Evolutionary conservation across 306 rosid genomes (phyloP), one percentile per base, ranked within the genome.

Genomic region (Prunus armeniaca): DNA sequence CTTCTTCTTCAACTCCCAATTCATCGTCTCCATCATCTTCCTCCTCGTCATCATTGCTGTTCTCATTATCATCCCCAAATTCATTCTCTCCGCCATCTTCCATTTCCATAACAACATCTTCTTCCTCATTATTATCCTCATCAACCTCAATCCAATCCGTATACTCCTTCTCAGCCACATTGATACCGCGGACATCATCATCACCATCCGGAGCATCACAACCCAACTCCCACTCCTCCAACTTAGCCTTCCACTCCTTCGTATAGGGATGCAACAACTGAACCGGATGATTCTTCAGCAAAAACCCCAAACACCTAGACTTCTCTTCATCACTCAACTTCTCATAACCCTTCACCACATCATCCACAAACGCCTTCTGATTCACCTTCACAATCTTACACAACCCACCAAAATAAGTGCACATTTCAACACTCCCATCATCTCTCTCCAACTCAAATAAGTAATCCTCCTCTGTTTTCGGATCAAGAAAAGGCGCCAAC

Each of bases 191-290:
- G 15, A 43, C 76, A 9, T 75, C 85, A 30, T 83, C 79, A 50
- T 90, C 92, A 49, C 84, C 93, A 67, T 94, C 97, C 6, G 93
- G 98, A 4, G 98, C 97, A 84, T 94, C 98, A 78, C 98, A 94
- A 13, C 98, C 98, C 72, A 94, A 83, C 83, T 92, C 97, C 86
- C 78, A 79, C 84, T 94, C 98, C 87, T 94, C 98, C 85, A 94
- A 82, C 87, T 87, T 92, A 17, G 89, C 95, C 80, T 94, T 94
- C 98, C 98, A 94, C 87, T 94, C 98, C 77, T 85, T 92, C 2
- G 98, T 94, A 58, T 86, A 94, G 3, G 98, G 98, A 83, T 94
- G 98, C 78, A 94, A 77, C 87, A 94, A 65, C 56, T 45, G 86
- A 55, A 88, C 87, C 3, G 97, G 98, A 76, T 94, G 98, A 79